Conservation (phyloP, 2,329 filamentous ascomycete genomes). For the Cladosporium sp. region DNA sequence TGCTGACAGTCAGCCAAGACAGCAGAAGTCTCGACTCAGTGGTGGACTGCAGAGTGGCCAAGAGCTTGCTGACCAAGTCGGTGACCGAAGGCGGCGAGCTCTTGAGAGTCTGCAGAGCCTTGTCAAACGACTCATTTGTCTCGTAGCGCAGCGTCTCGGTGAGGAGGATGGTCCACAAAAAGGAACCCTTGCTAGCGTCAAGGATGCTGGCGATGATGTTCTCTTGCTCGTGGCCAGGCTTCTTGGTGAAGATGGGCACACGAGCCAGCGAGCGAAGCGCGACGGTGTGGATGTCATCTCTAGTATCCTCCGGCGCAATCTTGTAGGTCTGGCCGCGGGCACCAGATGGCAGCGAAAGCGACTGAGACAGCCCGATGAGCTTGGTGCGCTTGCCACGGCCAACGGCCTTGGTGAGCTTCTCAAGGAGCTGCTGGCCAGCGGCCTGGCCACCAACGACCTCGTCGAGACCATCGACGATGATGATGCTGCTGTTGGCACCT, state of each 20-base stretch:
- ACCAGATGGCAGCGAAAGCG: conserved; percentile 18
- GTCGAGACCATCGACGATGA: conserved; percentile 46
- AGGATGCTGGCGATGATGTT: conserved; percentile 23
- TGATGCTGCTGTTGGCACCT: conserved; percentile 33
- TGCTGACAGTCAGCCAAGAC: conserved; percentile 24
- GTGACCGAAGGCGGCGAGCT: conserved; percentile 18
- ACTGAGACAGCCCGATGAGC: conserved; percentile 24
- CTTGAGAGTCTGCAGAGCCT: conserved; percentile 26
- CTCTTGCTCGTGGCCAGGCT: conserved; percentile 26
- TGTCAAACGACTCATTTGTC: conserved; percentile 32
- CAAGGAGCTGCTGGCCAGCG: conserved; percentile 32
- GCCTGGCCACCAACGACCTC: conserved; percentile 37
- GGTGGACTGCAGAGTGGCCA: conserved; percentile 26
- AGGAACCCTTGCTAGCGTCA: conserved; percentile 24
- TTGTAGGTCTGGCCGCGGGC: conserved; percentile 17
- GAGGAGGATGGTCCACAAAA: conserved; percentile 25
- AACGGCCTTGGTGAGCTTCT: conserved; percentile 33
- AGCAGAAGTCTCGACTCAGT: conserved; percentile 25
- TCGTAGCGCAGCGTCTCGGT: conserved; percentile 25
- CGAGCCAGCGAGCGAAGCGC: conserved; percentile 21
- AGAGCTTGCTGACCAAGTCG: conserved; percentile 31
- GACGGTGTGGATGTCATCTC: conserved; percentile 25
- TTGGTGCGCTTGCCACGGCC: conserved; percentile 25
- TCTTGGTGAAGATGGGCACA: conserved; percentile 21
- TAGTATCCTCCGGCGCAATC: conserved; percentile 24